phyloP scores from a whole-genome alignment of 2,329 filamentous ascomycete genomes.

The Rutstroemia sp. region DNA sequence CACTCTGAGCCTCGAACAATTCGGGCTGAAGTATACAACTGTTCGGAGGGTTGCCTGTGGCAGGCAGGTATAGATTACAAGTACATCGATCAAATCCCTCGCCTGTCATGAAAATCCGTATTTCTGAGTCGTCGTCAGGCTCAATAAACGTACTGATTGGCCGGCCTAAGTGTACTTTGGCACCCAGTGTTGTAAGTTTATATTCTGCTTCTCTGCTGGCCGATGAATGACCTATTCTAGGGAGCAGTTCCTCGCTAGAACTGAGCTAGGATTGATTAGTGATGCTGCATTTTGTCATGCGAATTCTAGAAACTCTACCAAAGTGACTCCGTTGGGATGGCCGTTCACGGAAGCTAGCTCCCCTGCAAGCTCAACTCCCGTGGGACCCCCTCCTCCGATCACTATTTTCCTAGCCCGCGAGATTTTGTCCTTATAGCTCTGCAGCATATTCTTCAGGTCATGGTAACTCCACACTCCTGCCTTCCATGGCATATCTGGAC shows the following conservation, averaged over 20 bases:
- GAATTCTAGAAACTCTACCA: slow-evolving; percentile 6
- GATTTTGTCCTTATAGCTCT: slow-evolving; percentile 20
- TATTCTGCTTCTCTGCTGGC: slow-evolving; percentile 31
- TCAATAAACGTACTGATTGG: slow-evolving; percentile 33
- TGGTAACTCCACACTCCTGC: slow-evolving; percentile 35
- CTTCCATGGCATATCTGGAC: slow-evolving; percentile 36
- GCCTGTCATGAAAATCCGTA: too few relatives aligned
- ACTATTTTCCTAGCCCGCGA: slow-evolving; percentile 25
- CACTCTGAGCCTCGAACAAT: slow-evolving; percentile 35
- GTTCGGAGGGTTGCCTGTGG: slow-evolving; percentile 48
- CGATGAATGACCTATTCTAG: slow-evolving; percentile 9
- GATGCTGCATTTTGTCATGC: not conserved
- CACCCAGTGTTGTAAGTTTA: slow-evolving; percentile 47
- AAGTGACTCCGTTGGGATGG: slow-evolving; percentile 22
- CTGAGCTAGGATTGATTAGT: slow-evolving; percentile 17
- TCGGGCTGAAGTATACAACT: slow-evolving; percentile 42
- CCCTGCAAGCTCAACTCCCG: slow-evolving; percentile 30
- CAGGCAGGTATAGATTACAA: slow-evolving; percentile 51
- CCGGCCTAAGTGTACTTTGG: slow-evolving; percentile 38
- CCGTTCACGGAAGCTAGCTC: slow-evolving; percentile 24
- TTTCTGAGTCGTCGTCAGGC: too few relatives aligned
- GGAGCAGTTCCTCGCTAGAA: slow-evolving; percentile 15
- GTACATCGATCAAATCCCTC: slow-evolving; percentile 5
- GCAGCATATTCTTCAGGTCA: slow-evolving; percentile 16
- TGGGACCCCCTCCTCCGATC: slow-evolving; percentile 29